phyloP scores from a whole-genome alignment of 164 flowering plant species.

The Taxillus chinensis region DNA sequence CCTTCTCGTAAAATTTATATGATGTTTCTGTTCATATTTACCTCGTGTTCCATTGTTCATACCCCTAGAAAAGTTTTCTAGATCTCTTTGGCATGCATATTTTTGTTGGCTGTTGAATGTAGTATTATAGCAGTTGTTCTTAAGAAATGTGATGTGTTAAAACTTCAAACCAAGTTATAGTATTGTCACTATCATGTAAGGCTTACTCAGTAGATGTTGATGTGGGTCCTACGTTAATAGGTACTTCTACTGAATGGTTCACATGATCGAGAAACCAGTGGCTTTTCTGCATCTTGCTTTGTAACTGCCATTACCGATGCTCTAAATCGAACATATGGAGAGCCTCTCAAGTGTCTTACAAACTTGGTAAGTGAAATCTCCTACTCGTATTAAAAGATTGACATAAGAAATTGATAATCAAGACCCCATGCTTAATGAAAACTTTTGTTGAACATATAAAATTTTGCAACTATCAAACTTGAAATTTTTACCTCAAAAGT shows the following conservation, averaged over 20 bases:
- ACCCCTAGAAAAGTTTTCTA: too few relatives aligned
- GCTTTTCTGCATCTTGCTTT: conserved; percentile 72
- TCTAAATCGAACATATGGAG: conserved; percentile 75
- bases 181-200: background rate
- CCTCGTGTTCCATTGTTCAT: too few relatives aligned
- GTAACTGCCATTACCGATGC: conserved; percentile 93
- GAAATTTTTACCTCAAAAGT: background rate
- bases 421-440: background rate
- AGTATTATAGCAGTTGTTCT: too few relatives aligned
- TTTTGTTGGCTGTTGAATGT: too few relatives aligned
- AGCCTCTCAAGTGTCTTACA: conserved; percentile 45
- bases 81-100: too few relatives aligned
- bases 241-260: conserved; percentile 89
- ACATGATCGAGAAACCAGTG: conserved; percentile 77
- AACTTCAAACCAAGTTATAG: background rate
- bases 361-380: conserved; percentile 47
- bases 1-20: too few relatives aligned
- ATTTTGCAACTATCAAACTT: background rate
- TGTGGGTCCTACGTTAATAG: conserved; percentile 20
- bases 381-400: background rate
- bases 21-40: too few relatives aligned
- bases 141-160: background rate
- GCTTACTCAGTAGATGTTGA: background rate
- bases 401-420: background rate
- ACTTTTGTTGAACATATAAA: background rate